A percentile compares a stretch with the other conserved stretches of the same genome.
These are phyloP conservation scores for Cladorrhinum sp. DNA, from an alignment of 2,329 filamentous ascomycete genomes.

Conservation along the genomic window DNA sequence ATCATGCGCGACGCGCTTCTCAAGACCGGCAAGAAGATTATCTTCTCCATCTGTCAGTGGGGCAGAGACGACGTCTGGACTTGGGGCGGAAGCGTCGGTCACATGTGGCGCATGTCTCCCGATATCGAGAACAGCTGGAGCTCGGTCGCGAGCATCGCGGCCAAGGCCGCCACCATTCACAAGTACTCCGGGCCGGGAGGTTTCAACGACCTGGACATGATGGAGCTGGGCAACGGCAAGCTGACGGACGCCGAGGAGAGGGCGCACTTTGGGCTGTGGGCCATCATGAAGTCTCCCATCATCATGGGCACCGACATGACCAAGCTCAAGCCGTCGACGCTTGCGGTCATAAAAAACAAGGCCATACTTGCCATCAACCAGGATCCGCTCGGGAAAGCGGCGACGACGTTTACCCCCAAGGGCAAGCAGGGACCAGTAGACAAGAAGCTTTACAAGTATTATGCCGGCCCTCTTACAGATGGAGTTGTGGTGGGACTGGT, in stretches of 20 bases:
- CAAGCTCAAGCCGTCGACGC: background rate
- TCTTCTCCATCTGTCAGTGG: constrained; percentile 54
- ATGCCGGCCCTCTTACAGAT: background rate
- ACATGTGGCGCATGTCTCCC: constrained; percentile 42
- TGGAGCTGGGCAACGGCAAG: background rate
- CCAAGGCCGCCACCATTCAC: background rate
- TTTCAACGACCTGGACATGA: background rate
- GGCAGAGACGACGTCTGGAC: constrained; percentile 47
- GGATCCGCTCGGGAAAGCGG: background rate
- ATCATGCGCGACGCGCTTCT: constrained; percentile 52
- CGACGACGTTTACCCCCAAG: background rate
- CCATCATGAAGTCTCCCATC: background rate
- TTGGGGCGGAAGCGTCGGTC: constrained; percentile 49
- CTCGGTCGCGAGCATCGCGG: background rate
- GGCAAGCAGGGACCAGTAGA: background rate
- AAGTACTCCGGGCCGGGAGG: background rate
- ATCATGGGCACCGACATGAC: background rate
- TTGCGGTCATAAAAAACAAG: background rate
- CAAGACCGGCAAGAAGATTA: constrained; percentile 43
- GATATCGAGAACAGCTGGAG: constrained; percentile 35
- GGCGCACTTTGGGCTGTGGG: background rate
- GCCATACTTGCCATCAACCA: background rate
- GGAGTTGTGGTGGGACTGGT: background rate
- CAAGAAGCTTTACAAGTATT: background rate
- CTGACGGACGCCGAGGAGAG: background rate